Evolutionary conservation across 2,329 filamentous ascomycete genomes (phyloP).

Genomic region (Rugonectria rugulosa): DNA sequence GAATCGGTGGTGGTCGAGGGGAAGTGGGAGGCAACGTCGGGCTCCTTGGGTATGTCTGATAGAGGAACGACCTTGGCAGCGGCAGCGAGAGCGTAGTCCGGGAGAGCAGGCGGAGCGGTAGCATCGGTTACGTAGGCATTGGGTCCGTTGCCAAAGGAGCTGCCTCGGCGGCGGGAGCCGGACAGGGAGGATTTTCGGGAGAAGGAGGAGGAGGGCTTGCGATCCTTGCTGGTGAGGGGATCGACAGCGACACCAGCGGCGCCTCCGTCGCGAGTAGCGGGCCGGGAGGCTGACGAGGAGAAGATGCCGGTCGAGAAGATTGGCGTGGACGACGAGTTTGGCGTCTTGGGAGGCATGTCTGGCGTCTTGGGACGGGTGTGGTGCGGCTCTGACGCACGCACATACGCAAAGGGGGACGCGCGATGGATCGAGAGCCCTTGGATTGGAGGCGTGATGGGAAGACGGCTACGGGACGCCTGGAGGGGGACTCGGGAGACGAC

Average conservation of each 20-base stretch:
- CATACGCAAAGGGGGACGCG: slow-evolving; percentile 2
- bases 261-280: slow-evolving; percentile 49
- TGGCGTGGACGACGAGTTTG: slow-evolving; percentile 40
- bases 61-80: slow-evolving; percentile 52
- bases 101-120: slow-evolving; percentile 59
- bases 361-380: too few species aligned
- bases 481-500: not conserved
- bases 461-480: not conserved
- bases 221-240: slow-evolving; percentile 49
- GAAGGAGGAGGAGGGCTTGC: slow-evolving; percentile 62
- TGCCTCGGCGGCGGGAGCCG: slow-evolving; percentile 52
- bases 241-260: slow-evolving; percentile 40
- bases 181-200: slow-evolving; percentile 62
- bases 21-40: slow-evolving; percentile 15
- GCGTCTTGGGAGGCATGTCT: slow-evolving; percentile 37
- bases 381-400: slow-evolving; percentile 11
- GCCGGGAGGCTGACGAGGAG: slow-evolving; percentile 45
- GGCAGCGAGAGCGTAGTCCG: slow-evolving; percentile 60
- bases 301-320: slow-evolving; percentile 48
- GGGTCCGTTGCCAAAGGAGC: slow-evolving; percentile 47
- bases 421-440: slow-evolving; percentile 13
- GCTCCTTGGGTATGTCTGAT: slow-evolving; percentile 27
- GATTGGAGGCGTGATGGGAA: too few species aligned
- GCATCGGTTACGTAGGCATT: slow-evolving; percentile 54
- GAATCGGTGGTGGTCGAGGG: slow-evolving; percentile 44